phyloP scores from a whole-genome alignment of 768 basidiomycete genomes.

The Rhizopogon rudus region DNA sequence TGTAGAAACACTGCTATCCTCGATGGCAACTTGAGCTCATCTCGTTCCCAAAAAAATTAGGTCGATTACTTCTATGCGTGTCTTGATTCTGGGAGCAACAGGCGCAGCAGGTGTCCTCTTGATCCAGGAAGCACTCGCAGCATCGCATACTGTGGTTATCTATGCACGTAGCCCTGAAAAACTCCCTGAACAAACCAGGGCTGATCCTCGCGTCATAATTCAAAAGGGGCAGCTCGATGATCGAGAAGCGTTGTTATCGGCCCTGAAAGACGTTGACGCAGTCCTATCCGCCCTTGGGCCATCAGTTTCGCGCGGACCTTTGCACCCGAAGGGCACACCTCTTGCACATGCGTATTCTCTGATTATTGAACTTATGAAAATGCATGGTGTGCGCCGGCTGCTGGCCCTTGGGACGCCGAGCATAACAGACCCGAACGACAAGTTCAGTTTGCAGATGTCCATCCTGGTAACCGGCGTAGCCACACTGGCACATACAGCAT shows the following conservation, averaged over 20 bases:
- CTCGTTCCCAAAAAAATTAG: neutral
- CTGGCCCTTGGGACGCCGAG: slow-evolving; percentile 66
- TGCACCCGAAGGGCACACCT: slow-evolving; percentile 44
- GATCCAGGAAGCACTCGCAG: slow-evolving; percentile 47
- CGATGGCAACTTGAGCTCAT: neutral
- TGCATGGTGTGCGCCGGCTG: slow-evolving; percentile 48
- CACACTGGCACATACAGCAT: slow-evolving; percentile 49
- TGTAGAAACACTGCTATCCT: neutral
- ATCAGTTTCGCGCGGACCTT: slow-evolving; percentile 32
- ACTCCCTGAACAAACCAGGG: slow-evolving; percentile 44
- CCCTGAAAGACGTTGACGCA: slow-evolving; percentile 52
- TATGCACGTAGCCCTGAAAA: slow-evolving; percentile 65
- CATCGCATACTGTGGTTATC: slow-evolving; percentile 44
- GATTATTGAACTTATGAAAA: slow-evolving; percentile 54
- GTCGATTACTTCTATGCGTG: slow-evolving; percentile 31
- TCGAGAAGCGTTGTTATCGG: slow-evolving; percentile 40
- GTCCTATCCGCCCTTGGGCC: slow-evolving; percentile 69
- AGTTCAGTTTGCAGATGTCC: slow-evolving; percentile 36
- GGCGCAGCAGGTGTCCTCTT: slow-evolving; percentile 56
- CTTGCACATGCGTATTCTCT: slow-evolving; percentile 54
- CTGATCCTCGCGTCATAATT: slow-evolving; percentile 42
- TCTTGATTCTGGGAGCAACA: slow-evolving; percentile 69
- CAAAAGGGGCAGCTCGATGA: slow-evolving; percentile 56
- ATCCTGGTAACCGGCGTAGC: slow-evolving; percentile 33
- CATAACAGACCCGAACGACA: slow-evolving; percentile 57